Evolutionary conservation across 2,329 filamentous ascomycete genomes (phyloP).

Genomic region (Aspergillus awamori): DNA sequence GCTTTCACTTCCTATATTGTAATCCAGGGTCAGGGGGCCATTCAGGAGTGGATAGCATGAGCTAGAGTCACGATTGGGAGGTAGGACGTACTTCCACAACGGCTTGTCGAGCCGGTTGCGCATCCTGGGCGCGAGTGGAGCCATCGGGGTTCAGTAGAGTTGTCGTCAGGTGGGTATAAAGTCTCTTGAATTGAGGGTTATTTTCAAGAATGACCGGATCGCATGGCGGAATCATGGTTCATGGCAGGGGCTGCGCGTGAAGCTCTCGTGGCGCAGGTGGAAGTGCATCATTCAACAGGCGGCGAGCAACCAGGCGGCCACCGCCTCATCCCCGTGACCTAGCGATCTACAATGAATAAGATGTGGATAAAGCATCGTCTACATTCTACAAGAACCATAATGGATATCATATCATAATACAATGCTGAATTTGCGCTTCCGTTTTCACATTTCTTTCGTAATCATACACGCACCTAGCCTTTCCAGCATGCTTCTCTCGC

Average conservation of each 20-base stretch:
- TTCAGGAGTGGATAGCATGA: background rate
- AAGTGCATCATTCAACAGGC: background rate
- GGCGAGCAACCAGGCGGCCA: background rate
- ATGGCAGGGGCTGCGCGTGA: background rate
- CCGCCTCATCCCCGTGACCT: conserved; percentile 2
- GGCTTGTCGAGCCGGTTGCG: conserved; percentile 33
- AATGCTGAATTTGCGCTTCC: conserved; percentile 27
- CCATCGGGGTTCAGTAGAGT: conserved; percentile 45
- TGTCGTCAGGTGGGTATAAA: conserved; percentile 45
- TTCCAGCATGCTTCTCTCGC: conserved; percentile 15
- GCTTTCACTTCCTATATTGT: conserved; percentile 39
- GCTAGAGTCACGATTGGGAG: background rate
- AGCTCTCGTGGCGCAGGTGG: background rate
- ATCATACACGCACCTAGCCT: conserved; percentile 37
- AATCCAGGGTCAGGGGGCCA: background rate
- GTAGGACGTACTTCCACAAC: conserved; percentile 35
- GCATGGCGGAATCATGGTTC: conserved; percentile 47
- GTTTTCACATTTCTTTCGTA: conserved; percentile 43
- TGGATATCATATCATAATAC: background rate
- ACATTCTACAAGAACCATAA: background rate
- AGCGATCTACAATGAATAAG: background rate
- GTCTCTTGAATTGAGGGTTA: conserved; percentile 47
- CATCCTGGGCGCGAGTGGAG: conserved; percentile 39
- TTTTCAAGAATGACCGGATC: conserved; percentile 42
- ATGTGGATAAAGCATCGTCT: background rate